A percentile compares a stretch with the other conserved stretches of the same genome.
Evolutionary conservation across 140 eudicot species (phyloP).

Genomic region (Cichorium intybus): DNA sequence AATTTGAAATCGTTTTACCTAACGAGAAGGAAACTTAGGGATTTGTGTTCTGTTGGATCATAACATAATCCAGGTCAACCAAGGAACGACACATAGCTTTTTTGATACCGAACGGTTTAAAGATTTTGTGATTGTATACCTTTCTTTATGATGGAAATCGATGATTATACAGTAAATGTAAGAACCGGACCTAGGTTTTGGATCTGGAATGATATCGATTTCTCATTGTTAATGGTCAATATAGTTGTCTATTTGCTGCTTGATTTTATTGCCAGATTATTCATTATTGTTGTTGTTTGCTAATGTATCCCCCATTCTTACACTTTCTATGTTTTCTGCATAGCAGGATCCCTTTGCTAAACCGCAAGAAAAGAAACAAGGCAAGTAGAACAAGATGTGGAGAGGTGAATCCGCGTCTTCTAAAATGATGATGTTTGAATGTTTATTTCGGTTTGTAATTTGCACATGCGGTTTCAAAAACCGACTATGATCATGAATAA

Average conservation of each 20-base stretch:
- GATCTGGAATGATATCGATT: not conserved
- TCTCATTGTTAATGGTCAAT: no score
- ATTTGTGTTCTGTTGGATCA: not conserved
- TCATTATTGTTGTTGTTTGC: no score
- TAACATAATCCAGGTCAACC: not conserved
- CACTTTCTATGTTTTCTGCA: not conserved
- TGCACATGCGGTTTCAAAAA: not conserved
- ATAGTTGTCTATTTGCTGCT: no score
- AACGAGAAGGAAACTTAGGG: not conserved
- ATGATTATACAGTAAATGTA: not conserved
- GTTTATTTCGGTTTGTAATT: constrained; percentile 11
- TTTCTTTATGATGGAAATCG: constrained; percentile 1
- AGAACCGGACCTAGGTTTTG: not conserved
- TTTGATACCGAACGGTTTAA: not conserved
- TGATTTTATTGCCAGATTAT: no score
- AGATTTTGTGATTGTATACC: not conserved
- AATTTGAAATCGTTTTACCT: constrained; percentile 1
- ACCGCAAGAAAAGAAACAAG: constrained; percentile 25
- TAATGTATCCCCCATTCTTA: not conserved
- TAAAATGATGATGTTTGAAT: not conserved
- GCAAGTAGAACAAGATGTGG: constrained; percentile 10
- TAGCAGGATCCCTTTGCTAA: constrained; percentile 29
- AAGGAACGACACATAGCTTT: not conserved
- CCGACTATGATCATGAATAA: constrained; percentile 17
- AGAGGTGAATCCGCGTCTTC: constrained; percentile 8